phyloP scores from a whole-genome alignment of 345 rosid genomes.

The Camelina sativa region DNA sequence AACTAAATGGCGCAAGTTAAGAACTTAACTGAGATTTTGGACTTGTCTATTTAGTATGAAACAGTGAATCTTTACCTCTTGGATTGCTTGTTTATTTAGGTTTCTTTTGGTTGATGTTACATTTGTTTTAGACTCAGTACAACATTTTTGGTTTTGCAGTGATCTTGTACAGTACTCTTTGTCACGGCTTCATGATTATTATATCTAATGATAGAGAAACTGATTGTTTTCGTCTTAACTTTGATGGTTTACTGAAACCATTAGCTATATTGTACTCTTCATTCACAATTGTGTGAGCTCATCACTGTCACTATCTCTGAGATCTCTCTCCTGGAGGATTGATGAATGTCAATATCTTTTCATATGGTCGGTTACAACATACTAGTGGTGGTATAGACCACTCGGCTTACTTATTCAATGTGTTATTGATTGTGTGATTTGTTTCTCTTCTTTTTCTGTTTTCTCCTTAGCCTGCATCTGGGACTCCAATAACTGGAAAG shows the following conservation, averaged over 20 bases:
- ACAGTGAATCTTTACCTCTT: slow-evolving; percentile 13
- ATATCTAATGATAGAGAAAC: slow-evolving; percentile 8
- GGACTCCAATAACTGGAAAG: slow-evolving; percentile 64
- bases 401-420: not conserved
- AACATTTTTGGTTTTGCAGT: not conserved
- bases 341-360: not conserved
- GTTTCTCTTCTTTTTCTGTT: slow-evolving; percentile 9
- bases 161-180: slow-evolving; percentile 1
- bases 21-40: not conserved
- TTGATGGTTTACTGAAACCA: slow-evolving; percentile 5
- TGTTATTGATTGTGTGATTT: slow-evolving; percentile 9
- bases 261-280: not conserved
- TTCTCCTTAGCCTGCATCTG: slow-evolving; percentile 61
- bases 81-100: not conserved
- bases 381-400: too few species aligned
- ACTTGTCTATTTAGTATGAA: not conserved
- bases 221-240: not conserved
- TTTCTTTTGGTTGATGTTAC: slow-evolving; percentile 8
- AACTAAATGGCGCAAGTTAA: not conserved
- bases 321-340: not conserved
- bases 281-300: not conserved
- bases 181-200: not conserved
- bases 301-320: not conserved
- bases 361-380: too few species aligned
- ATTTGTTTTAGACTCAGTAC: not conserved